Conservation (phyloP, 805 yeast species). For the Candida rishiriensis region DNA sequence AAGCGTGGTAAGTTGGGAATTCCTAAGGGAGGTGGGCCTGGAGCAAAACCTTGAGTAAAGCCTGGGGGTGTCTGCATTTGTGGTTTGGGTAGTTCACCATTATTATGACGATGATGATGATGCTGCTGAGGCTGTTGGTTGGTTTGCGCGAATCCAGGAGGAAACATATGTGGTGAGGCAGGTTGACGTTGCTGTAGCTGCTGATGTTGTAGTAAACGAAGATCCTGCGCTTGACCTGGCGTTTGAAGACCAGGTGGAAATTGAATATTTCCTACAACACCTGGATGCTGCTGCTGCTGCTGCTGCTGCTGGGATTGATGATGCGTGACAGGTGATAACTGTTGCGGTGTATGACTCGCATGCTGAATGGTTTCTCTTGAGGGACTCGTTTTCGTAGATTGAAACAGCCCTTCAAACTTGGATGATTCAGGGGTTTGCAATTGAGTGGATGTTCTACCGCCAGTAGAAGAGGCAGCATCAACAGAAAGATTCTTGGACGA, state of each 20-base stretch:
- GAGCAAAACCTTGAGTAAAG: background rate
- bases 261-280: background rate
- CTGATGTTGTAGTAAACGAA: background rate
- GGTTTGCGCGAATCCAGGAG: constrained; percentile 1
- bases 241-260: constrained; percentile 3
- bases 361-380: no score
- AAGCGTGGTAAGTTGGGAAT: background rate
- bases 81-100: no score
- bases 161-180: background rate
- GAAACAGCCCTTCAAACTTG: constrained; percentile 17
- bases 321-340: no score
- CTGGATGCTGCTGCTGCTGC: background rate
- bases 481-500: background rate
- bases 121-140: constrained; percentile 4
- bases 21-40: constrained; percentile 9
- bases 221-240: background rate
- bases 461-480: background rate
- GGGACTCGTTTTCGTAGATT: constrained; percentile 3
- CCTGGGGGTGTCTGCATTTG: background rate
- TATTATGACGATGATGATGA: constrained; percentile 1
- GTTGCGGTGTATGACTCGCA: no score
- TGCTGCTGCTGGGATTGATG: background rate
- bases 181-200: background rate
- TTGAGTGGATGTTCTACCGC: background rate
- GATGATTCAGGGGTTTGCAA: constrained; percentile 13